These are phyloP conservation scores for Gracilaria gracilis DNA, from an alignment of 23 red algal species.

Conservation along the genomic window DNA sequence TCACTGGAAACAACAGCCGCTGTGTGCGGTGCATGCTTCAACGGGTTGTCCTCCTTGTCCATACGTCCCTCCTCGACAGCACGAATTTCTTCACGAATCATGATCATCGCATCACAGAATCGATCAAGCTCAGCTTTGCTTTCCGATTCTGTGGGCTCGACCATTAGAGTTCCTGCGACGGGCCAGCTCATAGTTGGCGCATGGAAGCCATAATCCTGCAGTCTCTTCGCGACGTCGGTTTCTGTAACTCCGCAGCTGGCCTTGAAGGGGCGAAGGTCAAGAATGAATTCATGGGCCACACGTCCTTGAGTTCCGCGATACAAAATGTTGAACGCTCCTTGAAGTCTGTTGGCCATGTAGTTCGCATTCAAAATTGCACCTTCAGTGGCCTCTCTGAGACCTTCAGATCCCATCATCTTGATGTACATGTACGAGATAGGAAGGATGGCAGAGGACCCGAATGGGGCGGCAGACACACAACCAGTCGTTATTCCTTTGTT, in stretches of 20 bases:
- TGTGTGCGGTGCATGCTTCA: constrained; percentile 98
- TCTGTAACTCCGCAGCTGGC: constrained; percentile 85
- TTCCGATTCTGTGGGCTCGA: constrained; percentile 98
- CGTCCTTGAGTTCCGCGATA: constrained; percentile 90
- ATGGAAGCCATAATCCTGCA: constrained; percentile 99
- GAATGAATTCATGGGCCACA: constrained; percentile 98
- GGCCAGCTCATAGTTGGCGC: constrained; percentile 99
- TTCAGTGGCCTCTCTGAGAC: constrained; percentile 92
- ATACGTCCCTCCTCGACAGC: constrained; percentile 92
- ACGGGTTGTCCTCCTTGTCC: constrained; percentile 93
- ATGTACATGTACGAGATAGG: constrained; percentile 99
- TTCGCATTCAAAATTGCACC: constrained; percentile 98
- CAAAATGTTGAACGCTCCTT: constrained; percentile 76
- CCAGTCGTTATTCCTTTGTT: constrained; percentile 62
- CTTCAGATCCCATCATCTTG: constrained; percentile 98
- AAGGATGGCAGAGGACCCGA: constrained; percentile 96
- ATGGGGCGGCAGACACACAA: constrained; percentile 90
- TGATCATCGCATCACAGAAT: constrained; percentile 97
- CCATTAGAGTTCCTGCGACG: constrained; percentile 98
- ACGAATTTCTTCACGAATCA: constrained; percentile 99
- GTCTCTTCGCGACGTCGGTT: constrained; percentile 96
- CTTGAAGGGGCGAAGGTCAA: constrained; percentile 99
- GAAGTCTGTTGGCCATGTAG: constrained; percentile 95
- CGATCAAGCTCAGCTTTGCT: constrained; percentile 95
- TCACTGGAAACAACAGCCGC: constrained; percentile 76